Evolutionary conservation across 495 filamentous ascomycete genomes (phyloP).

Genomic region (Alectoria sarmentosa): DNA sequence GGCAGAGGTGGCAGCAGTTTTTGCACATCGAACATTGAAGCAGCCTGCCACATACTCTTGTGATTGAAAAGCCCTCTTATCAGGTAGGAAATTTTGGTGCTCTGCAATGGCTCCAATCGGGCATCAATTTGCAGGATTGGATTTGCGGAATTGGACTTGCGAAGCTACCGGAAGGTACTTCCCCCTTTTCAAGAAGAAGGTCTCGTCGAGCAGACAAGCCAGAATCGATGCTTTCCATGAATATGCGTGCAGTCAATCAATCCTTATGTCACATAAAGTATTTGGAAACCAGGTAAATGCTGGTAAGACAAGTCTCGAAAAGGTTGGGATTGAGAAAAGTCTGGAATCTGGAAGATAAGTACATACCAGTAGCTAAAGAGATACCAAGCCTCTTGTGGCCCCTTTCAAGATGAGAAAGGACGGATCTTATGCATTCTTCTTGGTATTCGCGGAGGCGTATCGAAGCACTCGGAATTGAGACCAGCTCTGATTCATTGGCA

Average conservation of each 20-base stretch:
- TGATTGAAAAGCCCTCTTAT: neutral
- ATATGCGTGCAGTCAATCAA: neutral
- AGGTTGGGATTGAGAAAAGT: neutral
- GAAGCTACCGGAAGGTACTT: neutral
- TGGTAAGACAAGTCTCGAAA: neutral
- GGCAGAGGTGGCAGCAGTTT: neutral
- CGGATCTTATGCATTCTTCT: conserved; percentile 84
- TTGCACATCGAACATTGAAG: neutral
- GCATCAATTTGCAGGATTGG: no score
- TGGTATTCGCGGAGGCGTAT: conserved; percentile 69
- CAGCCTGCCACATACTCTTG: neutral
- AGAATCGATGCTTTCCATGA: neutral
- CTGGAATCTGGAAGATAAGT: neutral
- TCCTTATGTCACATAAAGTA: neutral
- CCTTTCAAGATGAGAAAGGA: conserved; percentile 59
- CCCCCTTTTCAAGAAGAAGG: neutral
- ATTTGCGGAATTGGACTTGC: no score
- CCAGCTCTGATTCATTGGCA: neutral
- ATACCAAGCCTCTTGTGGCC: conserved; percentile 81
- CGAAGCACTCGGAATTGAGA: conserved; percentile 11
- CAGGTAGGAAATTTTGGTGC: neutral
- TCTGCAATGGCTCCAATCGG: no score
- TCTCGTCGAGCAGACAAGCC: neutral
- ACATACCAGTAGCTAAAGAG: conserved; percentile 69
- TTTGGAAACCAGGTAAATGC: neutral